phyloP scores from a whole-genome alignment of 2,329 filamentous ascomycete genomes.

The Fusarium pininemorale region DNA sequence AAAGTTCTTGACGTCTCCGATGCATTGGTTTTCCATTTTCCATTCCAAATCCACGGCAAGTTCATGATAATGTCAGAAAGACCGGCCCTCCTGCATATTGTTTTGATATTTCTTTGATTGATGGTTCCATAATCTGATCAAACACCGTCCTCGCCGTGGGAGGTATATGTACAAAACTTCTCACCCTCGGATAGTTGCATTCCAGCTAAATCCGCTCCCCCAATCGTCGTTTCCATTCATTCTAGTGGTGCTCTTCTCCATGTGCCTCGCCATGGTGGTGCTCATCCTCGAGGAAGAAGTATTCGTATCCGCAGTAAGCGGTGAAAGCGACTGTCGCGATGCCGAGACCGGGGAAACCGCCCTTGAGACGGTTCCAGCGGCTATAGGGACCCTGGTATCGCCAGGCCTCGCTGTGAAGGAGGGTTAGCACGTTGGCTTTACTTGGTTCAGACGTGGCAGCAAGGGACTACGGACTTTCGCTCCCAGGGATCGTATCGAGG shows the following conservation, averaged over 20 bases:
- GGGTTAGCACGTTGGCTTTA: conserved; percentile 10
- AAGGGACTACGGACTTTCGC: conserved; percentile 60
- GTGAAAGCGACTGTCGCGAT: conserved; percentile 92
- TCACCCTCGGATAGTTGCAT: conserved; percentile 15
- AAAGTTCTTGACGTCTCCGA: not conserved
- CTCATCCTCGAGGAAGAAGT: conserved; percentile 82
- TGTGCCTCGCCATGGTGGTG: conserved; percentile 66
- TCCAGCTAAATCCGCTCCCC: conserved; percentile 13
- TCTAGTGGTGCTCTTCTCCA: conserved; percentile 65
- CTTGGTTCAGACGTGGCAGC: not conserved
- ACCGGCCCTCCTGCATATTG: not conserved
- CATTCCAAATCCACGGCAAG: not conserved
- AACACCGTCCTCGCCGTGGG: conserved; percentile 24
- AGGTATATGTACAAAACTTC: conserved; percentile 42
- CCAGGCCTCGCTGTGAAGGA: conserved; percentile 82
- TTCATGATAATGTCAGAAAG: not conserved
- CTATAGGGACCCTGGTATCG: conserved; percentile 90
- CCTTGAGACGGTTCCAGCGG: conserved; percentile 88
- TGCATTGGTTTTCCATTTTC: not conserved
- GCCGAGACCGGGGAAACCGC: conserved; percentile 87
- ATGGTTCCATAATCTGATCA: conserved; percentile 28
- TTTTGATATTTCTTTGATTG: conserved; percentile 32
- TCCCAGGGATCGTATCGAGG: conserved; percentile 74
- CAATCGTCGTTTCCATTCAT: conserved; percentile 15
- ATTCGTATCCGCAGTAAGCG: conserved; percentile 88